Base-by-base conservation (phyloP, 2,329 filamentous ascomycete species). In the Penicillium griseofulvum region DNA sequence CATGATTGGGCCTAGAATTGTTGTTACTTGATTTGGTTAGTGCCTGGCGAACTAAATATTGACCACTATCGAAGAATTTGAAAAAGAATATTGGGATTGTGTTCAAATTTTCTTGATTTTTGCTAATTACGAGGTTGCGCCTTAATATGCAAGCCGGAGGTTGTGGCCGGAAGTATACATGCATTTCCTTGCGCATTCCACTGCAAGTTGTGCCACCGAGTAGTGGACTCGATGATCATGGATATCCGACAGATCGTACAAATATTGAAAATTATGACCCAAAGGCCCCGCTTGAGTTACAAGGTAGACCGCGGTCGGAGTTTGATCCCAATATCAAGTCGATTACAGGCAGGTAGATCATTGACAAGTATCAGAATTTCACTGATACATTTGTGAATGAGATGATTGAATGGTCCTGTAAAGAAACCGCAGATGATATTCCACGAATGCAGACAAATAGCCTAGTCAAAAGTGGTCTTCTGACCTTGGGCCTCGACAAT, bases 401-500 rank as follows among this genome's bases (percentile, higher is more conserved):
- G n/a, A 43, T 34, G 19, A n/a, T 43, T 43, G 48, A 26, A 34
- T 26, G 22, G 16, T 26, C 34, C 7, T 16, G 22, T 47, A 24
- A 16, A 26, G 26, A 31, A 26, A 43, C 49, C 24, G 33, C 37
- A 17, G 16, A 49, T 49, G 29, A 49, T 33, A 22, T 16, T 33
- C 42, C 42, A 28, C 24, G 28, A 33, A 17, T 14, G 10, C 5
- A 31, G 7, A 41, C 26, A 10, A 41, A 16, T 12, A 34, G 22
- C 49, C 68, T 60, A 88, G 67, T 92, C 90, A 75, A 96, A 95
- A 0, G 85, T 90, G 54, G 84, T 85, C 80, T 94, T 96, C 75
- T 87, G 91, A 53, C 92, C 92, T 60, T 87, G 82, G 8, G 83
- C 81, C 73, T 89, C 86, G 22, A 94, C 89, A 70, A 94, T 90